Conservation (phyloP, 2,329 filamentous ascomycete species). For the Daldinia eschscholtzii region DNA sequence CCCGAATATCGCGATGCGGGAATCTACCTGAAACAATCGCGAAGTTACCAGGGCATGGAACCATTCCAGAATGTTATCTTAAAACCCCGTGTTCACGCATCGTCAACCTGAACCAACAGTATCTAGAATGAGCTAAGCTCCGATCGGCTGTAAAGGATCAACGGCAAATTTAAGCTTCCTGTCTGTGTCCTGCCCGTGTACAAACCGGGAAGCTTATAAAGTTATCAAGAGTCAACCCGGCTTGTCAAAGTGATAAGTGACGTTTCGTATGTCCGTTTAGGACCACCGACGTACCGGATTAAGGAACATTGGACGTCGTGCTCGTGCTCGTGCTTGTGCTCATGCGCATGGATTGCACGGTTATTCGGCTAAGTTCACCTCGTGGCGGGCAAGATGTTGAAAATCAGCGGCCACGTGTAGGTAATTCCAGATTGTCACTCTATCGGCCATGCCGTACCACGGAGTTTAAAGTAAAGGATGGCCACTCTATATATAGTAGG, state of each 20-base stretch:
- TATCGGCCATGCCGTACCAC: constrained; percentile 32
- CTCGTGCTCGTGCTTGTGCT: constrained; percentile 1
- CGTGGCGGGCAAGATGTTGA: constrained; percentile 24
- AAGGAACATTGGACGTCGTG: background rate
- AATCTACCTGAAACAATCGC: constrained; percentile 8
- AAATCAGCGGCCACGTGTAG: constrained; percentile 20
- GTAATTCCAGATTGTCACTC: constrained; percentile 10
- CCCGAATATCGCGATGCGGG: constrained; percentile 1
- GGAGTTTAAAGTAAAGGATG: constrained; percentile 17
- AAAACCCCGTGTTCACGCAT: constrained; percentile 7
- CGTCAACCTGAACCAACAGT: background rate
- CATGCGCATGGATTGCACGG: constrained; percentile 6
- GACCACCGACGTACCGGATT: background rate
- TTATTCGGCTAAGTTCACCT: constrained; percentile 9
- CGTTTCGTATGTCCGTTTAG: background rate
- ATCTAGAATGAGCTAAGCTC: constrained; percentile 1
- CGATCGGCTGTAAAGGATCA: constrained; percentile 4
- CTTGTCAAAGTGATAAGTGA: background rate
- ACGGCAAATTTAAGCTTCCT: constrained; percentile 2
- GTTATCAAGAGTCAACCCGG: constrained; percentile 2
- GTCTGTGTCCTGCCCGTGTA: background rate
- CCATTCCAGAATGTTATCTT: constrained; percentile 12
- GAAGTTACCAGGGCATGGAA: constrained; percentile 13
- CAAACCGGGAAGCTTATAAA: constrained; percentile 2
- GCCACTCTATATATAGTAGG: constrained; percentile 27